A percentile compares a stretch with the other conserved stretches of the same genome.
Conservation (phyloP, 1,139 yeast genomes). For the Magnusiomyces ingens region DNA sequence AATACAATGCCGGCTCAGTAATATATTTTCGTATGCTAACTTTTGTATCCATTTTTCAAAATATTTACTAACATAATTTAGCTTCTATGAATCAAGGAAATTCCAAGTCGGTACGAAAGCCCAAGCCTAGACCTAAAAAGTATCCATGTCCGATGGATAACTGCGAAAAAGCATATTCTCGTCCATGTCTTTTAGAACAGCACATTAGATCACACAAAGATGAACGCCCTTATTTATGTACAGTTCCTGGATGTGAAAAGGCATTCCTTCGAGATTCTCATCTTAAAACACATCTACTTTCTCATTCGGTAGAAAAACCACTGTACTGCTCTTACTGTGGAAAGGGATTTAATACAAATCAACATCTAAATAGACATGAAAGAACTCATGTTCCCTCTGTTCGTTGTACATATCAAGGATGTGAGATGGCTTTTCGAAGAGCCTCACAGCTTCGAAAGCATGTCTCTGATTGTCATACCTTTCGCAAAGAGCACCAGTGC, state of each 20-base stretch:
- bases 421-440: conserved; percentile 63
- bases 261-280: conserved; percentile 74
- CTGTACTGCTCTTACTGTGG: conserved; percentile 69
- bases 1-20: neutral
- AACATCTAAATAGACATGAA: conserved; percentile 78
- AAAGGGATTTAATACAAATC: conserved; percentile 75
- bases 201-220: conserved; percentile 70
- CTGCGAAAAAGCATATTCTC: conserved; percentile 69
- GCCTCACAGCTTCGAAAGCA: conserved; percentile 78
- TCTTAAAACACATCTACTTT: conserved; percentile 61
- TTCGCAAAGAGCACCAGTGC: conserved; percentile 28
- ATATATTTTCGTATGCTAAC: conserved; percentile 3
- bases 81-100: conserved; percentile 4
- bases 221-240: conserved; percentile 69
- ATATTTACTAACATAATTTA: neutral
- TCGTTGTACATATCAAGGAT: conserved; percentile 52
- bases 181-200: conserved; percentile 79
- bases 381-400: conserved; percentile 70
- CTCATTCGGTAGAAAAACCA: conserved; percentile 58
- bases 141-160: conserved; percentile 55
- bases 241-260: conserved; percentile 47
- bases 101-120: conserved; percentile 11
- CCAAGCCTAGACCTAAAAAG: conserved; percentile 44
- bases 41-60: neutral
- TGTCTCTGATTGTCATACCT: conserved; percentile 50